A percentile compares a stretch with the other conserved stretches of the same genome.
phyloP scores from a whole-genome alignment of 495 filamentous ascomycete species.

The Xylaria longipes region DNA sequence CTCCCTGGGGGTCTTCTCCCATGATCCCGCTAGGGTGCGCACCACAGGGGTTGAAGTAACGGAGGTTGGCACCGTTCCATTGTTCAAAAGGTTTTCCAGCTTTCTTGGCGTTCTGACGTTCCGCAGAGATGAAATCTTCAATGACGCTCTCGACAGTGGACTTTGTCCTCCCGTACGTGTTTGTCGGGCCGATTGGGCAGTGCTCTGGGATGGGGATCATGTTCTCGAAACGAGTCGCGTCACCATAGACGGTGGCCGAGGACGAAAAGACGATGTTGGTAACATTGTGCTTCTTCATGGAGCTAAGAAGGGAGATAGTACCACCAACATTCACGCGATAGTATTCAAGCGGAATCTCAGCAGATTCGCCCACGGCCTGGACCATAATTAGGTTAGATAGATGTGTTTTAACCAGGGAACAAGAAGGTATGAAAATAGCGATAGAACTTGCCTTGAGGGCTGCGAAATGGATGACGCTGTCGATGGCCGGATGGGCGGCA shows the following conservation, averaged over 20 bases:
- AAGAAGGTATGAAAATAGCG: conserved; percentile 13
- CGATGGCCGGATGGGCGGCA: conserved; percentile 85
- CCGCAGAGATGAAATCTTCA: conserved; percentile 85
- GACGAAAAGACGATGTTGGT: conserved; percentile 97
- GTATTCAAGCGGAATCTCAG: conserved; percentile 95
- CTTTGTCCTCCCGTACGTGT: conserved; percentile 97
- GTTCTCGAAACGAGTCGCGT: conserved; percentile 92
- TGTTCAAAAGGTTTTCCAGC: conserved; percentile 75
- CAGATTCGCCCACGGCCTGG: conserved; percentile 94
- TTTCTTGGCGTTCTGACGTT: conserved; percentile 84
- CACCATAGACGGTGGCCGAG: conserved; percentile 87
- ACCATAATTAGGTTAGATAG: conserved; percentile 5
- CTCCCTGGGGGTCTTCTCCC: conserved; percentile 96
- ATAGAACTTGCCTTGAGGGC: conserved; percentile 82
- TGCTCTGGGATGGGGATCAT: conserved; percentile 99
- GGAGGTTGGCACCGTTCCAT: conserved; percentile 92
- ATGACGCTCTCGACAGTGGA: conserved; percentile 88
- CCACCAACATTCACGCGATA: conserved; percentile 96
- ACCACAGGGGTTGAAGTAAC: conserved; percentile 98
- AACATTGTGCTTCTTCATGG: conserved; percentile 88
- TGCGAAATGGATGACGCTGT: conserved; percentile 98
- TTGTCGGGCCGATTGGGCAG: conserved; percentile 94
- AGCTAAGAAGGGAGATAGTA: conserved; percentile 83
- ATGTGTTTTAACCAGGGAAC: conserved; percentile 2
- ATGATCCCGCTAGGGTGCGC: conserved; percentile 95